These are phyloP conservation scores for Datura wrightii DNA, from an alignment of 257 asterid species.

Conservation along the genomic window DNA sequence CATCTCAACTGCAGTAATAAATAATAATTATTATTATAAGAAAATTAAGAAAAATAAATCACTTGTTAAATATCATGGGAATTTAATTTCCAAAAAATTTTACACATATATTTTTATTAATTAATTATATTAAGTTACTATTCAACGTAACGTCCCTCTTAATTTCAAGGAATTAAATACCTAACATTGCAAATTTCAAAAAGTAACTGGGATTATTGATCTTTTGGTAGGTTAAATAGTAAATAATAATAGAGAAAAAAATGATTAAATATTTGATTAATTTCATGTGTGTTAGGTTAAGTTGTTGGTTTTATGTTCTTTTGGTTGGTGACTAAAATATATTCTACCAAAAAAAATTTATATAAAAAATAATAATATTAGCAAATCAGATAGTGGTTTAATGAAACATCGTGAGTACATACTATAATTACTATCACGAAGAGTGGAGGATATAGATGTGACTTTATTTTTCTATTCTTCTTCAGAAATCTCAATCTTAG, in stretches of 20 bases:
- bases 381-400: neutral
- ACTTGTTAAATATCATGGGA: neutral
- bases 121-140: neutral
- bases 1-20: slow-evolving; percentile 59
- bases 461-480: neutral
- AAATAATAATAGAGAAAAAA: neutral
- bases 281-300: neutral
- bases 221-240: slow-evolving; percentile 17
- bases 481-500: neutral
- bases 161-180: neutral
- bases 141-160: neutral
- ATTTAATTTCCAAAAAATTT: neutral
- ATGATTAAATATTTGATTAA: neutral
- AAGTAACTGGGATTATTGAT: neutral
- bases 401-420: neutral
- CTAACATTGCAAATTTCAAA: slow-evolving; percentile 4
- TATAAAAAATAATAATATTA: neutral
- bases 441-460: too few species aligned
- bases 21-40: neutral
- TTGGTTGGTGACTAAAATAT: neutral
- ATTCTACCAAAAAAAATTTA: neutral
- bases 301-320: neutral
- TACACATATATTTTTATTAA: neutral
- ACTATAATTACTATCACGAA: too few species aligned
- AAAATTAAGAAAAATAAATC: neutral